Base-by-base conservation (phyloP, 2,329 filamentous ascomycete genomes). In the Colletotrichum phormii region DNA sequence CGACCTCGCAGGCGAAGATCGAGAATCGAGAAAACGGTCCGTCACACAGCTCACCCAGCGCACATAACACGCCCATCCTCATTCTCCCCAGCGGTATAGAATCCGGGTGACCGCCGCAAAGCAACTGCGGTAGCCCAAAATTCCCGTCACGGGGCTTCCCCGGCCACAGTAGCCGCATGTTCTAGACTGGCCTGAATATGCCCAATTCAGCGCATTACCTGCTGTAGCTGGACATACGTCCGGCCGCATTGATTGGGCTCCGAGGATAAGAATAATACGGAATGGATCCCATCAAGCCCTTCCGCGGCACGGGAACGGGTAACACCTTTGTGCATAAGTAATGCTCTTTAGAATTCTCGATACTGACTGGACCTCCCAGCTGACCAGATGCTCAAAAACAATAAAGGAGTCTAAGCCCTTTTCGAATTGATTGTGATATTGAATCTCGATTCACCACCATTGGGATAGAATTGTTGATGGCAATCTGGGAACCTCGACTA, bases 211-310 rank as follows among this genome's bases (percentile, higher is more conserved):
- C 62, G 64, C 58, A 53, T 67, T 71, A 58, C 64, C 66, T 71
- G 55, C 71, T 72, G 35, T 65, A 70, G 70, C 70, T 70, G 55
- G 70, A 51, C 55, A 72, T 64, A 72, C 61, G 66, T 65, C 66
- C 70, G 70, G 64, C 29, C 53, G 51, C 31, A 54, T 29, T 67
- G 22, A 62, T 46, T 42, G 59, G 59, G 5, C 15, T 7, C 11
- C 12, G n/a, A 15, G 29, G 13, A 5, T n/a, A 29, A 35, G 51
- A 42, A 42, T 29, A 22, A 55, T 29, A 22, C 33, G 15, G 51
- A 37, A 26, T 33, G 62, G 51, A 33, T 31, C 51, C 33, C 62
- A 29, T 55, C 24, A n/a, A 22, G 31, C 3, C 24, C 15, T 18
- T 29, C 24, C 22, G 62, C 31, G 13, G 22, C 29, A 18, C 22